phyloP scores from a whole-genome alignment of 2,329 filamentous ascomycete species.

The Pyrenochaeta sp. region DNA sequence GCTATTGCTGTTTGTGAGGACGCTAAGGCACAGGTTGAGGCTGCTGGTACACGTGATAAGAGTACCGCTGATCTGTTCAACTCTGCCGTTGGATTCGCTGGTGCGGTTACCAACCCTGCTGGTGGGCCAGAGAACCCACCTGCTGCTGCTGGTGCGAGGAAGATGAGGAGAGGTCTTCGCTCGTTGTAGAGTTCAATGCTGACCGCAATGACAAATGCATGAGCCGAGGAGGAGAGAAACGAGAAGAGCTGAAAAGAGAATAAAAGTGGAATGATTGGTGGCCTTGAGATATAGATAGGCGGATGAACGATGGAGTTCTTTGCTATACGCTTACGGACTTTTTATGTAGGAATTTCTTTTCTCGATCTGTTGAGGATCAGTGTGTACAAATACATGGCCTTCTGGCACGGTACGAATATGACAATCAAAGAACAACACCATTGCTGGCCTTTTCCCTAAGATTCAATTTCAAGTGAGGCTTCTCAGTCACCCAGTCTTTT shows the following conservation, averaged over 20 bases:
- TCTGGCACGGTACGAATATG: too few species aligned
- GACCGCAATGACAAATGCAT: not conserved
- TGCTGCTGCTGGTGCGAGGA: conserved; percentile 28
- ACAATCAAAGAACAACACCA: too few species aligned
- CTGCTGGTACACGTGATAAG: conserved; percentile 52
- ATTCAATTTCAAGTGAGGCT: too few species aligned
- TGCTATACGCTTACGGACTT: too few species aligned
- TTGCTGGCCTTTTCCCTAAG: too few species aligned
- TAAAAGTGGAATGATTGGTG: too few species aligned
- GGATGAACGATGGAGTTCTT: too few species aligned
- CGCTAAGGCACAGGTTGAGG: conserved; percentile 63
- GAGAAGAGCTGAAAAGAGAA: not conserved
- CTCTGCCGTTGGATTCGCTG: conserved; percentile 48
- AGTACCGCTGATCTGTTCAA: conserved; percentile 55
- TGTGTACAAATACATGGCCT: too few species aligned
- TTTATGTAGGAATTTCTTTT: too few species aligned
- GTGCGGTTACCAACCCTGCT: conserved; percentile 42
- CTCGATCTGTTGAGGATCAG: too few species aligned
- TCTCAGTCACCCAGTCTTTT: too few species aligned
- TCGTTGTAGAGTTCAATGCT: not conserved
- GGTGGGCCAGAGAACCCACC: conserved; percentile 38
- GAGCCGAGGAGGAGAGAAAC: not conserved
- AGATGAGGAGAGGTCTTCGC: conserved; percentile 26
- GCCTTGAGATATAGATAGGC: too few species aligned
- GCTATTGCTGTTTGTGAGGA: conserved; percentile 63